phyloP scores from a whole-genome alignment of 306 rosid genomes.

The Vigna hirtella region DNA sequence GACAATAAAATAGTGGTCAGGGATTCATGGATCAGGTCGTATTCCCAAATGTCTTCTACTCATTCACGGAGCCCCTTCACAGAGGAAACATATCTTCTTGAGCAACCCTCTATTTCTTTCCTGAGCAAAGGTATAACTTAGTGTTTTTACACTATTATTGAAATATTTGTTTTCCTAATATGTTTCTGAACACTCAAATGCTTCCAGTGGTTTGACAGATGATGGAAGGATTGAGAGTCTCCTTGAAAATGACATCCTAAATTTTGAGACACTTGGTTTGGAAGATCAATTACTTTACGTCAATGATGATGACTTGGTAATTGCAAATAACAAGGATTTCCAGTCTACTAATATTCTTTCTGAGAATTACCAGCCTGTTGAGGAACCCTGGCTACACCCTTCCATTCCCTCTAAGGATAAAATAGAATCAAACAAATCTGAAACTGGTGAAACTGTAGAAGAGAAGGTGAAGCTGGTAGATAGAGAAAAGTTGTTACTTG shows the following conservation, averaged over 20 bases:
- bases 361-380: constrained; percentile 74
- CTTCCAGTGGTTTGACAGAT: constrained; percentile 99
- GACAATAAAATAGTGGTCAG: constrained; percentile 62
- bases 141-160: constrained; percentile 40
- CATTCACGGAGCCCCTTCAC: constrained; percentile 58
- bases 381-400: constrained; percentile 88
- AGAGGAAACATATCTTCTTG: constrained; percentile 74
- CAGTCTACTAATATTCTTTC: constrained; percentile 46
- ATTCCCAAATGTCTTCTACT: constrained; percentile 53
- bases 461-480: constrained; percentile 58
- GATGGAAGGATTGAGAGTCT: constrained; percentile 57
- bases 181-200: constrained; percentile 99
- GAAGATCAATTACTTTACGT: constrained; percentile 56
- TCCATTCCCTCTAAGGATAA: constrained; percentile 51
- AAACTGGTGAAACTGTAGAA: constrained; percentile 47
- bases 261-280: constrained; percentile 46
- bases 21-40: constrained; percentile 83
- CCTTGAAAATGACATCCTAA: constrained; percentile 56
- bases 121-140: constrained; percentile 71
- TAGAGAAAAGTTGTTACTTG: constrained; percentile 57
- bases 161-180: constrained; percentile 50
- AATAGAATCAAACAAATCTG: constrained; percentile 50
- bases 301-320: constrained; percentile 42
- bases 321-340: constrained; percentile 44
- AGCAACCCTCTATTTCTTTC: constrained; percentile 52